Percentiles rank a stretch among this genome's conserved stretches.
These are phyloP conservation scores for Lactarius evosmus DNA, from an alignment of 768 basidiomycete species.

Conservation along the genomic window DNA sequence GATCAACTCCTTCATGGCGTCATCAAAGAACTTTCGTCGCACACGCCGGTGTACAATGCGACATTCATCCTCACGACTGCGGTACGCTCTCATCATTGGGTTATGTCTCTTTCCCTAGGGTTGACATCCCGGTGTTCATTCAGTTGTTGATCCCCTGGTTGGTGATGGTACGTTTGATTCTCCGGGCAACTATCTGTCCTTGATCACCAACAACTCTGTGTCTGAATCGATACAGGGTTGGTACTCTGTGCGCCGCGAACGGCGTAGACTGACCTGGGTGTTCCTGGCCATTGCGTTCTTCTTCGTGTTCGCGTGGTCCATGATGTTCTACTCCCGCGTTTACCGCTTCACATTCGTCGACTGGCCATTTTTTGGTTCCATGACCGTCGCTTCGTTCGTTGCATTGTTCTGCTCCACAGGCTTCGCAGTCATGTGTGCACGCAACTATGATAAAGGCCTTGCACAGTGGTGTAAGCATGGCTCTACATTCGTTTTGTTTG, in stretches of 20 bases:
- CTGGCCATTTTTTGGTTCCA: constrained; percentile 52
- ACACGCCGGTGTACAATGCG: constrained; percentile 43
- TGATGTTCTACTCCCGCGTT: constrained; percentile 33
- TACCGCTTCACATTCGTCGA: constrained; percentile 34
- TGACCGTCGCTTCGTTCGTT: constrained; percentile 43
- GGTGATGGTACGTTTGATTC: constrained; percentile 38
- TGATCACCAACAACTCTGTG: background rate
- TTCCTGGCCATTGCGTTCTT: constrained; percentile 45
- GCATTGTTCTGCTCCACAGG: constrained; percentile 39
- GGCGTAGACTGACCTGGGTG: constrained; percentile 39
- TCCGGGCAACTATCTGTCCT: background rate
- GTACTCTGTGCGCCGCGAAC: constrained; percentile 50
- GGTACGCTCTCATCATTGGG: constrained; percentile 35
- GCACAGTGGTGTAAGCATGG: constrained; percentile 49
- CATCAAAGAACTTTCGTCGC: constrained; percentile 42
- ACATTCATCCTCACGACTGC: constrained; percentile 45
- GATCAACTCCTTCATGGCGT: constrained; percentile 50
- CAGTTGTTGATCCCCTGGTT: constrained; percentile 54
- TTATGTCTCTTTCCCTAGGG: background rate
- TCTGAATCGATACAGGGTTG: constrained; percentile 42
- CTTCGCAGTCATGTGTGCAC: constrained; percentile 48
- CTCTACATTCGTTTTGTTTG: too few species aligned
- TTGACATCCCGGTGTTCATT: background rate
- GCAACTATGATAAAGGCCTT: constrained; percentile 54
- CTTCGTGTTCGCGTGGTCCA: constrained; percentile 33